A percentile compares a stretch with the other conserved stretches of the same genome.
Evolutionary conservation across 306 rosid species (phyloP).

Genomic region (Acacia acuminata): DNA sequence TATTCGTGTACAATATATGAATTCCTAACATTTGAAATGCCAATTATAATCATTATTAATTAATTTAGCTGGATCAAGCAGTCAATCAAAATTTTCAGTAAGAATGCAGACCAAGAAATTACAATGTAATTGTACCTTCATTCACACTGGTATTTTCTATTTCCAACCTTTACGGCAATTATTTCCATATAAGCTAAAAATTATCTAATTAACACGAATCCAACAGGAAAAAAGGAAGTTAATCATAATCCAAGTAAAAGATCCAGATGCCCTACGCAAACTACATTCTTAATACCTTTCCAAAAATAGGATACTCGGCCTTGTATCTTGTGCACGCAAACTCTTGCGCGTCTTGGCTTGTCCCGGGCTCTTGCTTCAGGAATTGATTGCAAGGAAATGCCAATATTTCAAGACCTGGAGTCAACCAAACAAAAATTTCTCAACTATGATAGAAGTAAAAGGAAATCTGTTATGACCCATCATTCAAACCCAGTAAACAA

Average conservation of each 20-base stretch:
- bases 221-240: background rate
- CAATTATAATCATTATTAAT: background rate
- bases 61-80: constrained; percentile 15
- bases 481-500: background rate
- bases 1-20: constrained; percentile 17
- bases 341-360: constrained; percentile 66
- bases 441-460: background rate
- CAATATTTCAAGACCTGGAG: constrained; percentile 81
- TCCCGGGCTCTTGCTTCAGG: constrained; percentile 82
- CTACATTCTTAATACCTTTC: constrained; percentile 54
- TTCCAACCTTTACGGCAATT: background rate
- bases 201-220: background rate
- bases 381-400: constrained; percentile 99
- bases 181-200: background rate
- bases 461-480: background rate
- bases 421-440: background rate
- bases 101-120: background rate
- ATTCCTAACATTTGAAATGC: background rate
- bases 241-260: background rate
- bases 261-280: background rate
- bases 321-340: constrained; percentile 83
- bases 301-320: constrained; percentile 88
- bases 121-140: background rate
- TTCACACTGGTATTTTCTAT: background rate
- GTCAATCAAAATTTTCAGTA: background rate